These are phyloP conservation scores for Hortiboletus campestris DNA, from an alignment of 768 basidiomycete genomes.

Conservation along the genomic window DNA sequence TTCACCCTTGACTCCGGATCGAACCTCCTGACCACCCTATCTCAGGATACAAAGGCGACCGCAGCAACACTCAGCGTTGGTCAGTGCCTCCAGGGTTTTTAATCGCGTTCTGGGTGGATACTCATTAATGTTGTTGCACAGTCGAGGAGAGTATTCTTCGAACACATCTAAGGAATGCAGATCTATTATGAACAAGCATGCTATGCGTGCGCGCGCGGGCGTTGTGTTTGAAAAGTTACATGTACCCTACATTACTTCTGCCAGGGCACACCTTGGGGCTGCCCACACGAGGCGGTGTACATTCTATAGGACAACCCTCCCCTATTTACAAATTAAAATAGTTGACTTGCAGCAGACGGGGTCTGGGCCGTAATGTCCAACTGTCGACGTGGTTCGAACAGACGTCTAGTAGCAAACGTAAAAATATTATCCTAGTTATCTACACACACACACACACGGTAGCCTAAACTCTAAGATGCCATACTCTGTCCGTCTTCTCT, in stretches of 20 bases:
- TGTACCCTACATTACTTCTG: neutral
- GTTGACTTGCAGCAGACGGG: neutral
- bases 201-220: neutral
- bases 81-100: slow-evolving; percentile 31
- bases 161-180: slow-evolving; percentile 65
- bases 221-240: neutral
- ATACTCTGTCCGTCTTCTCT: slow-evolving; percentile 21
- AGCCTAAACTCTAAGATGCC: neutral
- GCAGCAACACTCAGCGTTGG: slow-evolving; percentile 68
- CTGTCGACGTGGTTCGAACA: neutral
- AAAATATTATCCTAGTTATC: neutral
- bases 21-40: slow-evolving; percentile 10
- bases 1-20: neutral
- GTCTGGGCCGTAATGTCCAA: neutral
- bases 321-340: too few relatives aligned
- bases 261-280: neutral
- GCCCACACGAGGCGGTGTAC: neutral
- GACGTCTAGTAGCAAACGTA: slow-evolving; percentile 6
- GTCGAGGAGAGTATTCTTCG: slow-evolving; percentile 75
- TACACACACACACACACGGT: neutral
- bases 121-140: slow-evolving; percentile 20
- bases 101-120: neutral
- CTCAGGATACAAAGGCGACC: slow-evolving; percentile 72
- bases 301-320: neutral
- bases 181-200: slow-evolving; percentile 51